Evolutionary conservation across 306 rosid species (phyloP).

Genomic region (Sechiopsis laciniata): DNA sequence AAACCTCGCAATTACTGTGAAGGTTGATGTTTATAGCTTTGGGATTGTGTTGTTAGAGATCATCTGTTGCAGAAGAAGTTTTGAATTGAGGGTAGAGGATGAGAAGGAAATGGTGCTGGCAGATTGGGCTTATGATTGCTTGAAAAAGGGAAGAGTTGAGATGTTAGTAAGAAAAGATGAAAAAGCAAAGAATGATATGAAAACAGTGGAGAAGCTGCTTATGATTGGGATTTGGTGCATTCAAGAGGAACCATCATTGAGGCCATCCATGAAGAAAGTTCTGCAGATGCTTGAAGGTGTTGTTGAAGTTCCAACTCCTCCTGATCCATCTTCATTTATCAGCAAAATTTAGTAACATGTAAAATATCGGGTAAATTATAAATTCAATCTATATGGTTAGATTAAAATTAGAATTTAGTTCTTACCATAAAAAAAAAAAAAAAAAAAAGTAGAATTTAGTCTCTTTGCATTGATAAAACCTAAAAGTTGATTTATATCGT

Average conservation of each 20-base stretch:
- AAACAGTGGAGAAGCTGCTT: not conserved
- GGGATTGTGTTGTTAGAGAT: conserved; percentile 4
- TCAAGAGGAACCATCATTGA: not conserved
- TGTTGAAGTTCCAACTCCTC: not conserved
- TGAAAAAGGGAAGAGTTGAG: not conserved
- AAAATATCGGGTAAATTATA: too few species aligned
- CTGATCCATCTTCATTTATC: not conserved
- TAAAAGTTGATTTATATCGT: too few species aligned
- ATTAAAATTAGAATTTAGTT: too few species aligned
- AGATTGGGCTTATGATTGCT: not conserved
- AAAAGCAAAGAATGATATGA: not conserved
- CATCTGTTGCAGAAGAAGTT: not conserved
- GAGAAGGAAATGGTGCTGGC: not conserved
- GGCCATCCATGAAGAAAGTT: not conserved
- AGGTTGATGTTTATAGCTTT: conserved; percentile 7
- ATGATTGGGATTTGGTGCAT: not conserved
- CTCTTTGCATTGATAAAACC: too few species aligned
- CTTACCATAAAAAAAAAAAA: too few species aligned
- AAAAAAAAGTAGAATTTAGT: too few species aligned
- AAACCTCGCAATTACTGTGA: not conserved
- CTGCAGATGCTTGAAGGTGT: not conserved
- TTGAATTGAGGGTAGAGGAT: not conserved
- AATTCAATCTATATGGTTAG: too few species aligned
- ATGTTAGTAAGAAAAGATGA: not conserved
- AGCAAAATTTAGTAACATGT: not conserved